phyloP scores from a whole-genome alignment of 768 basidiomycete genomes.

The Mycena chlorophos region DNA sequence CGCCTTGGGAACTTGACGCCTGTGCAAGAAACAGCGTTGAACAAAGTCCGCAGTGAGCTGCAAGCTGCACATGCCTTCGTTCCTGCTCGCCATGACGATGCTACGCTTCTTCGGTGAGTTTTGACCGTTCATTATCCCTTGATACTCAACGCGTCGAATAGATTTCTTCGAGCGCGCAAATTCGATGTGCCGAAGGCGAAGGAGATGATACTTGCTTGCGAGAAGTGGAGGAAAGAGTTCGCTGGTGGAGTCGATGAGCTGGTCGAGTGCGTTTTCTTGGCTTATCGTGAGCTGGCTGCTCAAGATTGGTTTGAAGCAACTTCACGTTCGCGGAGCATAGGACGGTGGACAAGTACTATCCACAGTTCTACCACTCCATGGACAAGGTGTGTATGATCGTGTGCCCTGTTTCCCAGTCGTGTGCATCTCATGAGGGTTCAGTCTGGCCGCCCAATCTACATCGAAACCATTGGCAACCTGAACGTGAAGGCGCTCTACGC shows the following conservation, averaged over 20 bases:
- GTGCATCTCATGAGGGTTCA: constrained; percentile 31
- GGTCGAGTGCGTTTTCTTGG: constrained; percentile 46
- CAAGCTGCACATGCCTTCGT: constrained; percentile 61
- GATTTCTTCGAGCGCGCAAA: constrained; percentile 90
- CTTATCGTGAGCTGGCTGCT: background rate
- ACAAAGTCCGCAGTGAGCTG: constrained; percentile 64
- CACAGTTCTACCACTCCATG: constrained; percentile 93
- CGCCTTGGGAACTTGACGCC: constrained; percentile 76
- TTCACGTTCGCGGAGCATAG: constrained; percentile 85
- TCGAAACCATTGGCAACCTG: constrained; percentile 89
- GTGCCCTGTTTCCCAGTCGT: constrained; percentile 7
- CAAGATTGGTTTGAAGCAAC: constrained; percentile 44
- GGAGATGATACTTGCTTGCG: constrained; percentile 76
- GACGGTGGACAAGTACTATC: constrained; percentile 89
- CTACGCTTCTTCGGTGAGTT: constrained; percentile 62
- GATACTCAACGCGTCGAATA: constrained; percentile 26
- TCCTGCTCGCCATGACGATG: constrained; percentile 66
- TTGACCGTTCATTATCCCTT: background rate
- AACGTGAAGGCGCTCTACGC: constrained; percentile 83
- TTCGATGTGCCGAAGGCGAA: constrained; percentile 85
- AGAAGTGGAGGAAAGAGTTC: constrained; percentile 89
- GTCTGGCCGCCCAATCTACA: constrained; percentile 95
- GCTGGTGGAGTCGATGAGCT: constrained; percentile 81
- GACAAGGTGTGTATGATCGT: constrained; percentile 87
- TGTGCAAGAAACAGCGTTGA: constrained; percentile 62